Evolutionary conservation across 768 basidiomycete species (phyloP), one percentile per base, ranked within the genome.

Genomic region (Auricularia cornea): DNA sequence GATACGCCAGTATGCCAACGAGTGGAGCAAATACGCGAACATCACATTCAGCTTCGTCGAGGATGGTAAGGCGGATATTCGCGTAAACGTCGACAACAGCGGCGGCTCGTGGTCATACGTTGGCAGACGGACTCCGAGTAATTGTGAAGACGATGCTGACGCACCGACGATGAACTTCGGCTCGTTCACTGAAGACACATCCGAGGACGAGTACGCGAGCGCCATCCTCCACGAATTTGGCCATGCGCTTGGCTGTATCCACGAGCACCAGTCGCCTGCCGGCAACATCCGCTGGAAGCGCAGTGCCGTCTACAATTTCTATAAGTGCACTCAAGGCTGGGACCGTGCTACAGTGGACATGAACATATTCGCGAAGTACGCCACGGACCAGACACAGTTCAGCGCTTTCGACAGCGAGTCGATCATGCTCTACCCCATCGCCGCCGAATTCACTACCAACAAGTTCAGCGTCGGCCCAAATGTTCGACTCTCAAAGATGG

Each of bases 251-350:
- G 72, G 72, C 1, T 28, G 70, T 31, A 60, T 72, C 59, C 69
- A 72, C 40, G 71, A 72, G 57, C 72, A 73, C 56, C 71, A 72
- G 59, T 71, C 70, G 44, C 69, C 71, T 10, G 67, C 68, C 6
- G 26, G 18, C 3, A 14, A 16, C 30, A 59, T 59, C 8, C 29
- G 10, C 10, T 59, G 57, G 57, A 5, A 59, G n/a, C 3, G 28
- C n/a, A 10, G 10, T 10, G 26, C 26, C 6, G 57, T 59, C 12
- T 59, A 59, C 26, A 2, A 6, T 8, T 35, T 26, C 28, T 59
- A 59, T n/a, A 10, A 23, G n/a, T 6, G 6, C 3, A 31, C 57
- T 8, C 11, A 59, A 11, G 18, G 28, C 29, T 59, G 57, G 57
- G 12, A 26, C 29, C 57, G n/a, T n/a, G n/a, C n/a, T n/a, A n/a